Evolutionary conservation across 2,329 filamentous ascomycete genomes (phyloP).

Genomic region (Fusarium sublunatum): DNA sequence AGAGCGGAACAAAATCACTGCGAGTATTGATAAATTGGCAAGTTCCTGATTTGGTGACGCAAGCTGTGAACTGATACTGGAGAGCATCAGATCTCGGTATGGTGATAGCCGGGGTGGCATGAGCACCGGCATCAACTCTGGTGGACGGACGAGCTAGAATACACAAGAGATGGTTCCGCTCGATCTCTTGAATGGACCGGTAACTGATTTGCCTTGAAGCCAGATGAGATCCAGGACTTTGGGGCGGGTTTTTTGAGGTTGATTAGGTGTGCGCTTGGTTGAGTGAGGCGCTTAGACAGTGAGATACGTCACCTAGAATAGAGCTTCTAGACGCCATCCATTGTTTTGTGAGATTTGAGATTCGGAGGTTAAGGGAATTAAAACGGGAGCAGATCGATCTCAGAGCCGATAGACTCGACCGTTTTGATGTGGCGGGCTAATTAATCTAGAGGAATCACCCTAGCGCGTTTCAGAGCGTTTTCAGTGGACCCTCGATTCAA

Average conservation of each 20-base stretch:
- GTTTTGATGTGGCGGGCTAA: constrained; percentile 4
- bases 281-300: background rate
- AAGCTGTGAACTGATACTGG: too few species aligned
- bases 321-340: background rate
- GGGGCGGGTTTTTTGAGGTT: too few species aligned
- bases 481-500: constrained; percentile 7
- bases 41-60: too few species aligned
- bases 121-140: background rate
- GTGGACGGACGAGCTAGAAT: background rate
- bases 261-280: too few species aligned
- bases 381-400: background rate
- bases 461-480: constrained; percentile 33
- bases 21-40: too few species aligned
- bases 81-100: background rate
- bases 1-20: too few species aligned
- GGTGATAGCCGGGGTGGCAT: background rate
- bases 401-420: background rate
- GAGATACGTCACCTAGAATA: background rate
- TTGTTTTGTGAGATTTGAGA: background rate
- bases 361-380: background rate
- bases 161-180: too few species aligned
- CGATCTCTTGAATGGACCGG: too few species aligned
- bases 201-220: too few species aligned
- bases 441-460: constrained; percentile 11
- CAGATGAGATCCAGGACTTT: too few species aligned